Conservation (phyloP, 129 eudicot genomes). For the Silybum marianum region DNA sequence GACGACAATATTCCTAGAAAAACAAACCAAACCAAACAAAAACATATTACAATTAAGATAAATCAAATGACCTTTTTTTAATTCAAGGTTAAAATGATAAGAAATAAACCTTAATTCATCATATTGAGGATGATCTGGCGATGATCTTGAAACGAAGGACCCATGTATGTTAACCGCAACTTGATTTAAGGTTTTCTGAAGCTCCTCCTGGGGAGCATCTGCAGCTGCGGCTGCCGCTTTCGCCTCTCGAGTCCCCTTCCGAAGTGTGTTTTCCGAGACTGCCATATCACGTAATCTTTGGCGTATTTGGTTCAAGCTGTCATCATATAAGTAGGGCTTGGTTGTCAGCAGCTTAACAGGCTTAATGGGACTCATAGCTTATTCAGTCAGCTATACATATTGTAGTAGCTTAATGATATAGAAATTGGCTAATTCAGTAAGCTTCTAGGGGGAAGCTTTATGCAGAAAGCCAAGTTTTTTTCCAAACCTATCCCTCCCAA, state of each 20-base stretch:
- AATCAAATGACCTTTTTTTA: not conserved
- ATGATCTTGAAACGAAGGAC: slow-evolving; percentile 60
- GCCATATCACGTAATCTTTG: slow-evolving; percentile 68
- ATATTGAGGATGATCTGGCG: slow-evolving; percentile 62
- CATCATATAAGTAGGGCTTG: not conserved
- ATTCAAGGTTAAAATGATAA: not conserved
- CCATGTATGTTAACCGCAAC: slow-evolving; percentile 77
- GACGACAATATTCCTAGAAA: slow-evolving; percentile 66
- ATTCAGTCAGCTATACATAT: too few relatives aligned
- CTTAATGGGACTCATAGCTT: too few relatives aligned
- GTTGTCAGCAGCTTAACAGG: not conserved
- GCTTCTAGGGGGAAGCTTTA: too few relatives aligned
- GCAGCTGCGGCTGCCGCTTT: slow-evolving; percentile 59
- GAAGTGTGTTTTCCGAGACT: slow-evolving; percentile 37
- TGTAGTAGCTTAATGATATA: too few relatives aligned
- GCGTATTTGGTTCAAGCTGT: slow-evolving; percentile 69
- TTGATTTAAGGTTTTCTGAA: slow-evolving; percentile 49
- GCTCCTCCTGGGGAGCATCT: slow-evolving; percentile 68
- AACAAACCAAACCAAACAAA: not conserved
- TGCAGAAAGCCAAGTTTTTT: too few relatives aligned
- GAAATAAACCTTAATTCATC: slow-evolving; percentile 63
- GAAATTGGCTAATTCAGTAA: too few relatives aligned
- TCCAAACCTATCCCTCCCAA: too few relatives aligned
- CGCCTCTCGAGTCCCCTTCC: slow-evolving; percentile 48
- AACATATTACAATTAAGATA: not conserved